Percentiles rank a stretch among this genome's conserved stretches.
phyloP scores from a whole-genome alignment of 2,329 filamentous ascomycete species.

The Calycina herbarum region DNA sequence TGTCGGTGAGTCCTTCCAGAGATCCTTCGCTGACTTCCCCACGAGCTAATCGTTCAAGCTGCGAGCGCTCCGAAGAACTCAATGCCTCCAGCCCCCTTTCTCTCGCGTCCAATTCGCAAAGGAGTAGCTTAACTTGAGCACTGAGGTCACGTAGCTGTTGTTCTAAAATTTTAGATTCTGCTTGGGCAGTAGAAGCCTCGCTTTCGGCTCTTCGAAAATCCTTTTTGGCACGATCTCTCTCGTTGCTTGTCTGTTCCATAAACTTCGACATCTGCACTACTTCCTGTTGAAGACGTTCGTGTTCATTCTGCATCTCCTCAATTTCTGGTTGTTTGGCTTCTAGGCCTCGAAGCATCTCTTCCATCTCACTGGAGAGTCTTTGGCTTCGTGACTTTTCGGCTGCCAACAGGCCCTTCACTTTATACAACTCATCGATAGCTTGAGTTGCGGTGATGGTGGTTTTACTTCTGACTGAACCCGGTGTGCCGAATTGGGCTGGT shows the following conservation, averaged over 20 bases:
- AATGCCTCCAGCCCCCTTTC: conserved; percentile 77
- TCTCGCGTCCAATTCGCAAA: conserved; percentile 81
- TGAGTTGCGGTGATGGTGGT: conserved; percentile 59
- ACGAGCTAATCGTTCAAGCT: conserved; percentile 74
- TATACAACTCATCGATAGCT: conserved; percentile 63
- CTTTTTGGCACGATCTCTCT: conserved; percentile 76
- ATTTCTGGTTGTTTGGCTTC: conserved; percentile 87
- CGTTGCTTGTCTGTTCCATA: conserved; percentile 77
- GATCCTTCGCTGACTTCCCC: conserved; percentile 72
- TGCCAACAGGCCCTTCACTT: conserved; percentile 70
- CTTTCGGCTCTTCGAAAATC: conserved; percentile 76
- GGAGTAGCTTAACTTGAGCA: conserved; percentile 84
- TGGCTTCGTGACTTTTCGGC: conserved; percentile 73
- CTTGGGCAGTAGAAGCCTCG: conserved; percentile 62
- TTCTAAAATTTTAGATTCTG: conserved; percentile 76
- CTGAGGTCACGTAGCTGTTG: conserved; percentile 88
- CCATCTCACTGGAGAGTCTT: conserved; percentile 73
- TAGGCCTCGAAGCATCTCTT: conserved; percentile 81
- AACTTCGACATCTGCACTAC: conserved; percentile 83
- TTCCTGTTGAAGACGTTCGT: conserved; percentile 76
- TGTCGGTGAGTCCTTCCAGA: conserved; percentile 75
- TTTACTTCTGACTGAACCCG: conserved; percentile 56
- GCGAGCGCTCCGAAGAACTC: conserved; percentile 68
- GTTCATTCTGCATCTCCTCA: conserved; percentile 79
- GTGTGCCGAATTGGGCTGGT: conserved; percentile 56